Conservation (phyloP, 1,284 basidiomycete genomes). For the Tylopilus sp. region DNA sequence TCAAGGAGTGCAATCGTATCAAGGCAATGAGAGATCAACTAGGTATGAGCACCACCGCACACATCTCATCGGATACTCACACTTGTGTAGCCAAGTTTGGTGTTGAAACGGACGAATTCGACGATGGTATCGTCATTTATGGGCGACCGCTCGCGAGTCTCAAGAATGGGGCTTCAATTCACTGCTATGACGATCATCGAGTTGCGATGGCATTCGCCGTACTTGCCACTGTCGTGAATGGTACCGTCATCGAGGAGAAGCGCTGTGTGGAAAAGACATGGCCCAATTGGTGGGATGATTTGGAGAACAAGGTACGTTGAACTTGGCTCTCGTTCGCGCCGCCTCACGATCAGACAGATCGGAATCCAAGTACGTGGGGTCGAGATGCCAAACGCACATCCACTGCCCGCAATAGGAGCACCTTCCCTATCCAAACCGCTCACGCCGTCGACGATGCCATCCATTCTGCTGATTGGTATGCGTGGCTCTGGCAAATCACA, state of each 20-base stretch:
- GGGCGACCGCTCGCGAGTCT: conserved; percentile 78
- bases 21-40: conserved; percentile 97
- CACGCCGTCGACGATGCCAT: conserved; percentile 33
- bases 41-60: conserved; percentile 54
- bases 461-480: conserved; percentile 95
- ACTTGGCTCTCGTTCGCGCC: neutral
- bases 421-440: conserved; percentile 42
- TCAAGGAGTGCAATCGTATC: conserved; percentile 99
- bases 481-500: conserved; percentile 97
- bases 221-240: conserved; percentile 79
- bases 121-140: conserved; percentile 93
- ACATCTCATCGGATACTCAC: conserved; percentile 5
- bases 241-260: conserved; percentile 93
- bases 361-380: conserved; percentile 91
- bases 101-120: conserved; percentile 91
- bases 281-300: conserved; percentile 99
- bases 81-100: conserved; percentile 87
- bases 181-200: conserved; percentile 98
- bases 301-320: conserved; percentile 85
- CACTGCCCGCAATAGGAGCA: conserved; percentile 44
- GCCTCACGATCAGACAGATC: conserved; percentile 64
- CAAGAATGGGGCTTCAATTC: conserved; percentile 79
- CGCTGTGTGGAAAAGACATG: conserved; percentile 99
- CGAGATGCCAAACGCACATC: conserved; percentile 67
- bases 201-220: conserved; percentile 99